Evolutionary conservation across 108 stramenopile genomes (phyloP).

Genomic region (Asterionellopsis glacialis): DNA sequence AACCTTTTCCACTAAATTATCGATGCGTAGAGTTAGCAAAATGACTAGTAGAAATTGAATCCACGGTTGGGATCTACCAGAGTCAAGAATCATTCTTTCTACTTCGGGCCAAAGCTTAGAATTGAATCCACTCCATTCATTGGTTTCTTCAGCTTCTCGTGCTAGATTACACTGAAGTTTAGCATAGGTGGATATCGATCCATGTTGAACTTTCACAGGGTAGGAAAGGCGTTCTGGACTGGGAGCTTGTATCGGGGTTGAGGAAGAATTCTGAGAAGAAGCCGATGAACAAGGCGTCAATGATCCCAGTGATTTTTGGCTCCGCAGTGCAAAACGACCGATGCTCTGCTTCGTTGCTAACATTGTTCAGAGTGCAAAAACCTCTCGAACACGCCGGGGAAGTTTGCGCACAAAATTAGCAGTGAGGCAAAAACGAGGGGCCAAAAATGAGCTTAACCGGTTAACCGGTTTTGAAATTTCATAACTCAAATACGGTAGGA

Average conservation of each 20-base stretch:
- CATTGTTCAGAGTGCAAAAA: not conserved
- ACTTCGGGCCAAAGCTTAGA: not conserved
- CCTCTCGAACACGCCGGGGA: not conserved
- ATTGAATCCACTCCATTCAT: not conserved
- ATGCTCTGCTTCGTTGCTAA: not conserved
- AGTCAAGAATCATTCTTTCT: not conserved
- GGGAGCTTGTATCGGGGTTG: not conserved
- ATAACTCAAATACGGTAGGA: not conserved
- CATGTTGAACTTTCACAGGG: too few species aligned
- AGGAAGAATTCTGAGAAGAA: not conserved
- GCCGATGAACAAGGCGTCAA: slow-evolving; percentile 1
- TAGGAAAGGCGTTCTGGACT: not conserved
- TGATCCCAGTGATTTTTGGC: not conserved
- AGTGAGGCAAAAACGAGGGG: not conserved
- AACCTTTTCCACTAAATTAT: too few species aligned
- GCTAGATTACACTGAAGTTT: not conserved
- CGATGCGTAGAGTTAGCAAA: too few species aligned
- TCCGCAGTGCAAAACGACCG: too few species aligned
- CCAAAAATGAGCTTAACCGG: not conserved
- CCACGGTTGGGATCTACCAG: too few species aligned
- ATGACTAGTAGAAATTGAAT: too few species aligned
- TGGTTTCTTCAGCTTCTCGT: not conserved
- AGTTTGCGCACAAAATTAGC: not conserved
- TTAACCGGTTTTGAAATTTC: not conserved
- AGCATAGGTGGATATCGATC: too few species aligned